phyloP scores from a whole-genome alignment of 257 asterid species.

The Gentiana straminea region DNA sequence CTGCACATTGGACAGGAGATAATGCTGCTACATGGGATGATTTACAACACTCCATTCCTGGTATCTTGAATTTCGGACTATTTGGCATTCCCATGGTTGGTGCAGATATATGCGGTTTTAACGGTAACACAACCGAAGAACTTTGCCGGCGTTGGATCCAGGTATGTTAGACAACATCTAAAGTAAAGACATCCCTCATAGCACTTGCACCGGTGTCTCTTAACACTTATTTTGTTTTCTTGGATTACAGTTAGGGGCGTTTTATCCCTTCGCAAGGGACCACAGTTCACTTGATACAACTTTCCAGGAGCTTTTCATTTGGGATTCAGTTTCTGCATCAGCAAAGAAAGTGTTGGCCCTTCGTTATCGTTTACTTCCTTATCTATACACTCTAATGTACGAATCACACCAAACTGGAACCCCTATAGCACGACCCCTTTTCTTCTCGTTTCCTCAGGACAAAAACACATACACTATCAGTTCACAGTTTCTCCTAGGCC shows the following conservation, averaged over 20 bases:
- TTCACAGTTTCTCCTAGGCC: constrained; percentile 37
- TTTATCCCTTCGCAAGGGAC: constrained; percentile 50
- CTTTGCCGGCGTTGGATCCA: constrained; percentile 88
- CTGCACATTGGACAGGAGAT: constrained; percentile 99
- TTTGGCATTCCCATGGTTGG: constrained; percentile 97
- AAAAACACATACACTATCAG: constrained; percentile 27
- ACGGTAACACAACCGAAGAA: constrained; percentile 62
- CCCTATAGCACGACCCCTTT: constrained; percentile 37
- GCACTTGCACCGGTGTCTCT: too few relatives aligned
- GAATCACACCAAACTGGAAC: constrained; percentile 36
- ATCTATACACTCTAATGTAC: constrained; percentile 35
- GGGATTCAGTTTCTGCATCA: constrained; percentile 42
- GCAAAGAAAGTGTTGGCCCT: constrained; percentile 41
- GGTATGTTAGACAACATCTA: constrained; percentile 1
- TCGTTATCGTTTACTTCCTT: constrained; percentile 31
- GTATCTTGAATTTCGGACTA: constrained; percentile 63
- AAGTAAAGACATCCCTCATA: too few relatives aligned
- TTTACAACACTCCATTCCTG: constrained; percentile 56
- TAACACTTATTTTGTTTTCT: too few relatives aligned
- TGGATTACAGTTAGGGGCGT: constrained; percentile 40
- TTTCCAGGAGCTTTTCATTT: constrained; percentile 36
- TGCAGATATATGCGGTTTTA: constrained; percentile 88
- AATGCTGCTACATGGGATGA: constrained; percentile 85
- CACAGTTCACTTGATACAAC: constrained; percentile 19
- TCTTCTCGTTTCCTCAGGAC: constrained; percentile 45